Evolutionary conservation across 768 basidiomycete species (phyloP), one percentile per base, ranked within the genome.

Genomic region (Porphyrellus cyaneotinctus): DNA sequence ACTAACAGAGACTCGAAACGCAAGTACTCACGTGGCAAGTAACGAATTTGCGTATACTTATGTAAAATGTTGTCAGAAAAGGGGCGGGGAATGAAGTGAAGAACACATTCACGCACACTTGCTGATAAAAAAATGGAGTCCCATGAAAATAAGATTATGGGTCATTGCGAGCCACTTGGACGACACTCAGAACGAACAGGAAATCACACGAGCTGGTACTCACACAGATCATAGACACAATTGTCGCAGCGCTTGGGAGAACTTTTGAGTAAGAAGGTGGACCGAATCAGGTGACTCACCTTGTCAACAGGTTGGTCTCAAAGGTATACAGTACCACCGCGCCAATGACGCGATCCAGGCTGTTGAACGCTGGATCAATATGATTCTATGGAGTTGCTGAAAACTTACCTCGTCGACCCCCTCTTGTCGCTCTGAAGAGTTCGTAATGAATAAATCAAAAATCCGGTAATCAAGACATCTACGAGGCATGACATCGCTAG

Each of bases 1-100:
- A 35, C 1, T 28, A 9, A 28, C 26, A 28, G 26, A 22, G 33
- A n/a, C 9, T 32, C 17, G 18, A 47, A 18, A 56, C 64, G 43
- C 35, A 64, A 62, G 78, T 78, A 56, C 64, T 45, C 37, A 64
- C 63, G 78, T 78, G 1, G 77, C 78, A 13, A 80, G 69, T 14
- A 80, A 61, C 3, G 78, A 80, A 51, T 77, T 80, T 2, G 79
- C 77, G 41, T 80, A 80, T 43, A 78, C 78, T 79, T 14, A n/a
- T n/a, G n/a, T n/a, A 32, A 36, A 2, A 24, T 6, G 13, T 43
- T 11, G 10, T 58, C n/a, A 49, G 24, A 6, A 37, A 54, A 45
- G 14, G 17, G 36, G n/a, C 4, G 18, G 6, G 1, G 2, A 24
- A 37, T 1, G 0, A 37, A 10, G 26, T 22, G 8, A 35, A 6